A percentile compares a stretch with the other conserved stretches of the same genome.
These are phyloP conservation scores for Capronia epimyces DNA, from an alignment of 2,329 filamentous ascomycete genomes.

Conservation along the genomic window DNA sequence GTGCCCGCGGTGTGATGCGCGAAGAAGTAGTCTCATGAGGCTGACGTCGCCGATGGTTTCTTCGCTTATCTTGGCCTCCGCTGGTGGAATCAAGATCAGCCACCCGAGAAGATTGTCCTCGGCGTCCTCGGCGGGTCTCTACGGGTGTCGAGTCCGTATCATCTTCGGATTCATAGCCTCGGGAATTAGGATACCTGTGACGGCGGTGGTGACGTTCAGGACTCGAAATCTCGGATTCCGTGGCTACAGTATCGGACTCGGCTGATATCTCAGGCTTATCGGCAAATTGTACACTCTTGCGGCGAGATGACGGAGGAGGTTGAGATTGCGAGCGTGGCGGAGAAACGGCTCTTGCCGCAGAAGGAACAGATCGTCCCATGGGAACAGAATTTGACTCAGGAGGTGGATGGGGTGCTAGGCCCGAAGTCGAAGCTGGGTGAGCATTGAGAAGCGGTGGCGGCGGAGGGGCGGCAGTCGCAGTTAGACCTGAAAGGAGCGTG, in stretches of 20 bases:
- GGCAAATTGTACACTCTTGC: constrained; percentile 28
- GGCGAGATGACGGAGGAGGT: constrained; percentile 15
- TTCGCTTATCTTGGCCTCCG: constrained; percentile 25
- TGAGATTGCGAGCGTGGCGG: constrained; percentile 17
- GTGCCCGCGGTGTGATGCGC: constrained; percentile 6
- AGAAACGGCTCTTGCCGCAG: constrained; percentile 13
- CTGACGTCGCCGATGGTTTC: constrained; percentile 25
- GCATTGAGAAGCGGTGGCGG: constrained; percentile 23
- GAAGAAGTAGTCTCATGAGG: constrained; percentile 22
- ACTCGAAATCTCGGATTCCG: constrained; percentile 16
- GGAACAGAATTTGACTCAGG: not conserved
- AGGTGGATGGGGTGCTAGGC: not conserved
- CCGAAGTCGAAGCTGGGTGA: constrained; percentile 14
- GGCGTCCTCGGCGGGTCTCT: constrained; percentile 13
- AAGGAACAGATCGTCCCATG: constrained; percentile 7
- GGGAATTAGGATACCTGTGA: constrained; percentile 18
- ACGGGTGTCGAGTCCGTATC: constrained; percentile 28
- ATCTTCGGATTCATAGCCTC: constrained; percentile 42
- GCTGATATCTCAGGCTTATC: constrained; percentile 22
- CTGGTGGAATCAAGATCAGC: constrained; percentile 34
- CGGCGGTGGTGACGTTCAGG: constrained; percentile 15
- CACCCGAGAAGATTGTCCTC: constrained; percentile 11
- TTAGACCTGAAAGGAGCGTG: constrained; percentile 17
- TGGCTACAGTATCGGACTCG: constrained; percentile 3
- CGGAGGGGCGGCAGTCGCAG: constrained; percentile 11